Evolutionary conservation across 2,329 filamentous ascomycete species (phyloP), one percentile per base, ranked within the genome.

Genomic region (Stagonosporopsis cucurbitacearum): DNA sequence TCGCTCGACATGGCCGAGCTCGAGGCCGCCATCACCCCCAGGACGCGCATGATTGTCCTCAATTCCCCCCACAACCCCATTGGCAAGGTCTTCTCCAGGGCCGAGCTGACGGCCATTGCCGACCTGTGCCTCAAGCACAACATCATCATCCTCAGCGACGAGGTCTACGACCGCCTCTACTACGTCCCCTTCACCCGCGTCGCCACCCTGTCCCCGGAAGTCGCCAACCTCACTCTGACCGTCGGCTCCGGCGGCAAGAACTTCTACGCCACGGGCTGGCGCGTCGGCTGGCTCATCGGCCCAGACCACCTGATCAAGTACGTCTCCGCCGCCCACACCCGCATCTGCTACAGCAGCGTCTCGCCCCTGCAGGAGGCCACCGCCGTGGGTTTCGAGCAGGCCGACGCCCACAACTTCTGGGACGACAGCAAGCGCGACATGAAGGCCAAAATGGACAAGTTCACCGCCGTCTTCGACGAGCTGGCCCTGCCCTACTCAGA

Each of bases 231-330:
- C 64, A 98, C 95, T 4, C 78, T 99, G 44, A 98, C 95, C 0
- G 95, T 99, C 26, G 95, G 95, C 19, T 96, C 92, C 0, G 95
- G 92, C 1, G 95, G 95, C 67, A 99, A 99, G 84, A 96, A 95
- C 81, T 99, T 99, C 78, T 98, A 98, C 72, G 92, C 91, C 53
- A 99, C 95, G 0, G 95, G 95, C 43, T 99, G 95, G 95, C 88
- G 95, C 54, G 93, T 98, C 64, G 91, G 95, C 51, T 99, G 94
- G 87, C 81, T 99, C 33, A 95, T 98, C 71, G 95, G 95, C 0
- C 92, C 91, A 0, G 86, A 91, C 49, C 86, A 96, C 58, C 81
- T 98, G 48, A 92, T 98, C 78, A 90, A 96, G 73, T 91, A 96
- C 73, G 94, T 96, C 30, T 87, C 90, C 11, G 92, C 92, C 17